Percentiles rank a stretch among this genome's conserved stretches.
Conservation (phyloP, 768 basidiomycete species). For the Boletus rubescentipes region DNA sequence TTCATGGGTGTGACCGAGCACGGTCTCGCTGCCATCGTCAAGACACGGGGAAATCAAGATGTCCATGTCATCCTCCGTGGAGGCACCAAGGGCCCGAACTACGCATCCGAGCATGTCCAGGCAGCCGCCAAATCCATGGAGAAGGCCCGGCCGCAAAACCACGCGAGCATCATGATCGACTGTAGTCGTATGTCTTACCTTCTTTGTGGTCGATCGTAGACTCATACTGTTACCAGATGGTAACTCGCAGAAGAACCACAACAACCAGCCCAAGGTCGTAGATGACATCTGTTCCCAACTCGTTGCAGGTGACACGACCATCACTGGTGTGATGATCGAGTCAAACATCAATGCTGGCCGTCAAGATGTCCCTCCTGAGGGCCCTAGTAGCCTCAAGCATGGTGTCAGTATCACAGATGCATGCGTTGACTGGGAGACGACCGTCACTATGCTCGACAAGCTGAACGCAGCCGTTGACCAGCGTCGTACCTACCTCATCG, state of each 20-base stretch:
- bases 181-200: constrained; percentile 61
- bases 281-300: constrained; percentile 75
- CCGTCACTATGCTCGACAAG: constrained; percentile 69
- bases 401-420: constrained; percentile 92
- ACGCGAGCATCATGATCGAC: constrained; percentile 84
- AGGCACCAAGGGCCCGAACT: constrained; percentile 91
- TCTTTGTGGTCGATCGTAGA: background rate
- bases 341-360: constrained; percentile 88
- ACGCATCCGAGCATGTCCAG: constrained; percentile 65
- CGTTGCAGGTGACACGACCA: constrained; percentile 57
- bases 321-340: constrained; percentile 98
- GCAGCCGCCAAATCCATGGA: constrained; percentile 59
- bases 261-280: constrained; percentile 84
- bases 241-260: constrained; percentile 94
- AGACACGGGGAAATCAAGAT: constrained; percentile 80
- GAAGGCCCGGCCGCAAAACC: constrained; percentile 54
- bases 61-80: constrained; percentile 97
- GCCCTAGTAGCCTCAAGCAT: constrained; percentile 66
- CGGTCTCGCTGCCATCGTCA: constrained; percentile 92
- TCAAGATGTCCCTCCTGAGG: constrained; percentile 81
- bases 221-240: constrained; percentile 55
- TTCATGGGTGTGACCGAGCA: constrained; percentile 94
- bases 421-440: constrained; percentile 84
- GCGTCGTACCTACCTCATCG: constrained; percentile 27
- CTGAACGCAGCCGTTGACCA: constrained; percentile 50